phyloP scores from a whole-genome alignment of 2,329 filamentous ascomycete genomes.

The Blastomyces emzantsi region DNA sequence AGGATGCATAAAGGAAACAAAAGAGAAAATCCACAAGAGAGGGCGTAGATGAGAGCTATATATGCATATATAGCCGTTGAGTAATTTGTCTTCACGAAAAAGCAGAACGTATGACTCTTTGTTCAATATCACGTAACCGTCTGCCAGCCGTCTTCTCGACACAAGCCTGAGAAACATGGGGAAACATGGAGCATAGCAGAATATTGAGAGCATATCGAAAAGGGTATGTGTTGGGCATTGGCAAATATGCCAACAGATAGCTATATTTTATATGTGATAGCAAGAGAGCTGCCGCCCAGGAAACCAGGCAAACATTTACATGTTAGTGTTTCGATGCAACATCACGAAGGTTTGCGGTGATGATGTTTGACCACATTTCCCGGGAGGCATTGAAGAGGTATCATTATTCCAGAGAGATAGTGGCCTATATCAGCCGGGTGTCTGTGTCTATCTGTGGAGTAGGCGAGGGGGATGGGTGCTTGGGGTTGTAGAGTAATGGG shows the following conservation, averaged over 20 bases:
- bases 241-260: not conserved
- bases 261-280: not conserved
- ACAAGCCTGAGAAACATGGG: not conserved
- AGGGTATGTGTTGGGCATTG: not conserved
- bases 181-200: not conserved
- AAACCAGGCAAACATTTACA: not conserved
- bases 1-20: not conserved
- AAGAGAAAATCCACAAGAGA: not conserved
- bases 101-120: not conserved
- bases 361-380: not conserved
- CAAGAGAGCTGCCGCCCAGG: not conserved
- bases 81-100: not conserved
- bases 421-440: not conserved
- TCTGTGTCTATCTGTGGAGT: not conserved
- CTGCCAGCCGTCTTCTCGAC: not conserved
- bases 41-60: not conserved
- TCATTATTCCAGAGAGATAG: not conserved
- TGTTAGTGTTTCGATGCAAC: not conserved
- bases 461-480: not conserved
- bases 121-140: not conserved
- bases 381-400: not conserved
- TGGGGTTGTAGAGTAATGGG: not conserved
- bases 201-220: not conserved
- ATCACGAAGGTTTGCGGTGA: not conserved
- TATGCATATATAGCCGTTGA: not conserved